A percentile compares a stretch with the other conserved stretches of the same genome.
Conservation (phyloP, 2,329 filamentous ascomycete genomes). For the Lasiodiplodia citricola region DNA sequence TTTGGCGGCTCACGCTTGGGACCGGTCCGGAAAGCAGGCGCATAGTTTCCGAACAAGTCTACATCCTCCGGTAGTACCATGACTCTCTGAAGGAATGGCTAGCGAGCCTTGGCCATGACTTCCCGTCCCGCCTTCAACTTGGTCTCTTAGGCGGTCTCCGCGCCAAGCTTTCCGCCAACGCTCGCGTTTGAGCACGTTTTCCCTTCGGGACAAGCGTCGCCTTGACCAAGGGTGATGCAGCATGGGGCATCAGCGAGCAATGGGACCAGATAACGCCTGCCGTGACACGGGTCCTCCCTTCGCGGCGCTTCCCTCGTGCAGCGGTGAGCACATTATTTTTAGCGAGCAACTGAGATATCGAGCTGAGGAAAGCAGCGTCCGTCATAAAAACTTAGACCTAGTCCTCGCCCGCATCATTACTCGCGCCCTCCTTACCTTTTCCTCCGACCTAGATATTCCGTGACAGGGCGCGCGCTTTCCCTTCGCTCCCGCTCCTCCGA, state of each 20-base stretch:
- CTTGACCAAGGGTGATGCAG: neutral
- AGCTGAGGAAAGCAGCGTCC: neutral
- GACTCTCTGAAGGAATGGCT: neutral
- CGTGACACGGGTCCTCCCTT: neutral
- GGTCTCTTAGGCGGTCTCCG: neutral
- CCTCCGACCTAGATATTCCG: neutral
- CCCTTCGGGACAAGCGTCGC: neutral
- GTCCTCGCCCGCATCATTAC: neutral
- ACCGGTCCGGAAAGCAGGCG: neutral
- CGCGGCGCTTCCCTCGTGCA: neutral
- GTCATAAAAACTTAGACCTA: neutral
- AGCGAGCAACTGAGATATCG: neutral
- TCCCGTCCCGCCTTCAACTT: neutral
- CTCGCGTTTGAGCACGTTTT: conserved; percentile 19
- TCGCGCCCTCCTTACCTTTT: neutral
- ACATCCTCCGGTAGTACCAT: neutral
- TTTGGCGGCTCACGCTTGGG: neutral
- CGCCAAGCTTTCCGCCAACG: conserved; percentile 18
- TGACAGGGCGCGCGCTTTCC: neutral
- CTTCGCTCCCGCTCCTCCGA: neutral
- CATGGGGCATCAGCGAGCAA: neutral
- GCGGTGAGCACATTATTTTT: conserved; percentile 14
- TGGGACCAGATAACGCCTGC: neutral
- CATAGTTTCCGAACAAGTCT: neutral
- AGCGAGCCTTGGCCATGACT: neutral